phyloP scores from a whole-genome alignment of 192 early-diverging fungal genomes.

The Powellomyces hirtus region DNA sequence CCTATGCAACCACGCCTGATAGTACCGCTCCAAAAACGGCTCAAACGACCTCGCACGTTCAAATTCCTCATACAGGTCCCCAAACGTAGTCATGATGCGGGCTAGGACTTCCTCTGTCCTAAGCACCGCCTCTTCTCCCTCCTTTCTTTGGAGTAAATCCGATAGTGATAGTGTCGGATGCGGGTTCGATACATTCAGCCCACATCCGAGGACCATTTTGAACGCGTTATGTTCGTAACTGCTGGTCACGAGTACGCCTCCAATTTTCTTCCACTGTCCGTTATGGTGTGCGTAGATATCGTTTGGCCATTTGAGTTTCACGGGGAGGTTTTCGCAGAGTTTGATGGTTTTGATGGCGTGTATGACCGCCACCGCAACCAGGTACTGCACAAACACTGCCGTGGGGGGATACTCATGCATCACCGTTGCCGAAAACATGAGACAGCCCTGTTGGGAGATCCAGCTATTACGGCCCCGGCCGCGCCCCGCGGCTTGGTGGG shows the following conservation, averaged over 20 bases:
- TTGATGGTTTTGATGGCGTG: constrained; percentile 61
- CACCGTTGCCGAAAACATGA: constrained; percentile 82
- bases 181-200: constrained; percentile 81
- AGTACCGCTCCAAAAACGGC: constrained; percentile 77
- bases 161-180: constrained; percentile 86
- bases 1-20: constrained; percentile 87
- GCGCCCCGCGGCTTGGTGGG: constrained; percentile 81
- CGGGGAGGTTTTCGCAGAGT: constrained; percentile 69
- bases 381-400: constrained; percentile 91
- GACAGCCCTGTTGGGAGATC: constrained; percentile 88
- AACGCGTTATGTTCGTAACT: constrained; percentile 72
- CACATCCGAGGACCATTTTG: constrained; percentile 80
- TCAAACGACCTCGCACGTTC: constrained; percentile 49
- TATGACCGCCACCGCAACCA: constrained; percentile 82
- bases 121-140: constrained; percentile 43
- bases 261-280: constrained; percentile 65
- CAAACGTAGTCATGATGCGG: constrained; percentile 67
- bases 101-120: constrained; percentile 64
- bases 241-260: constrained; percentile 87
- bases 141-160: constrained; percentile 60
- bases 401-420: constrained; percentile 66
- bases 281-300: constrained; percentile 75
- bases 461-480: constrained; percentile 91
- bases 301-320: constrained; percentile 97
- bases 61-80: constrained; percentile 74